Conservation (phyloP, 2,329 filamentous ascomycete species). For the Penicillium sp. region DNA sequence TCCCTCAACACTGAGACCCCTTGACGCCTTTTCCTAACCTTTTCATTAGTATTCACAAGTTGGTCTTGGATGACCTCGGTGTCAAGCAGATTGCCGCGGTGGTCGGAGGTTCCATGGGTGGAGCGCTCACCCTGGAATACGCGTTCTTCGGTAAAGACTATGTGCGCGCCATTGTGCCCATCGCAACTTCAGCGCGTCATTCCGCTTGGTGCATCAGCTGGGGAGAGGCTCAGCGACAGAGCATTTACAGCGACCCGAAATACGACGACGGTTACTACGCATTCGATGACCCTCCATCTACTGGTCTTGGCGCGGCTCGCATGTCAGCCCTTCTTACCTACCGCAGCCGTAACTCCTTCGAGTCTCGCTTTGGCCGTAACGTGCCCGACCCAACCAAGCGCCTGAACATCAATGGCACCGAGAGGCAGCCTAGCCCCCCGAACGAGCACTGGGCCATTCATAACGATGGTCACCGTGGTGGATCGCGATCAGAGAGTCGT, state of each 20-base stretch:
- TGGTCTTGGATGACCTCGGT: conserved; percentile 57
- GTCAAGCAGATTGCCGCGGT: conserved; percentile 56
- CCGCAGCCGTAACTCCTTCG: conserved; percentile 94
- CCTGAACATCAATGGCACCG: conserved; percentile 75
- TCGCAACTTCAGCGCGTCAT: conserved; percentile 58
- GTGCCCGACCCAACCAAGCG: conserved; percentile 80
- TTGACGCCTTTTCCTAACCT: conserved; percentile 1
- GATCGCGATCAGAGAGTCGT: conserved; percentile 50
- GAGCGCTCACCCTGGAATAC: conserved; percentile 60
- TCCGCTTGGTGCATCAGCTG: conserved; percentile 62
- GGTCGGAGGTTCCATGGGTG: conserved; percentile 60
- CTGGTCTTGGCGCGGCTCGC: conserved; percentile 87
- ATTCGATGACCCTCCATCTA: conserved; percentile 80
- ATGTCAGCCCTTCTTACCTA: conserved; percentile 98
- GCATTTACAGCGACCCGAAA: conserved; percentile 96
- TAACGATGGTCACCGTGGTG: conserved; percentile 75
- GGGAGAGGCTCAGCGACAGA: conserved; percentile 59
- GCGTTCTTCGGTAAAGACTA: conserved; percentile 71
- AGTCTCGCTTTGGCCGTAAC: conserved; percentile 91
- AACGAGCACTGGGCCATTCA: conserved; percentile 78
- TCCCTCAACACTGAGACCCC: not conserved
- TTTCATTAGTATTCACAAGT: conserved; percentile 51
- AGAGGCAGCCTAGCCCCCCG: conserved; percentile 61
- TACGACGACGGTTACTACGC: conserved; percentile 96
- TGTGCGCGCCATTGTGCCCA: conserved; percentile 55